Conservation (phyloP, 1,284 basidiomycete genomes). For the Sanghuangporus weigelae region DNA sequence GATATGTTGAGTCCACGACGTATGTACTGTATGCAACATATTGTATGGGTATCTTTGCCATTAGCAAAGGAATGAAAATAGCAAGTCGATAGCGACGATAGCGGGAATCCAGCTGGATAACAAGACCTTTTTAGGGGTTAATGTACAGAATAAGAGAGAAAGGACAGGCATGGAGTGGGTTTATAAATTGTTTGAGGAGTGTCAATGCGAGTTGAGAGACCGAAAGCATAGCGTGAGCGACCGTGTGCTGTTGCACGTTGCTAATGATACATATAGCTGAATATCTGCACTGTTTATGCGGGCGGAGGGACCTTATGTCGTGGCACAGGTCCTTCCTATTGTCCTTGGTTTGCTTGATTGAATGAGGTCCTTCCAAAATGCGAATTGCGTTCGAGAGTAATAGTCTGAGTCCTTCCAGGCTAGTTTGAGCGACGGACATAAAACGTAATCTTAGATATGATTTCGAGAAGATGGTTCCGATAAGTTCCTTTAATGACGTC, state of each 20-base stretch:
- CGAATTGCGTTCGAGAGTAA: too few species aligned
- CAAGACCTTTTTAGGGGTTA: neutral
- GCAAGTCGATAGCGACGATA: neutral
- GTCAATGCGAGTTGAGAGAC: too few species aligned
- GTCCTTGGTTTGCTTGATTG: too few species aligned
- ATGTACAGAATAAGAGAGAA: neutral
- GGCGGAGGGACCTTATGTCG: too few species aligned
- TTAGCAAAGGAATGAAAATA: neutral
- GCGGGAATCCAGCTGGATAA: neutral
- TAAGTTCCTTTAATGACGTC: conserved; percentile 3
- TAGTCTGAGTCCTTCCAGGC: too few species aligned
- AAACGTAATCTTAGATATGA: neutral
- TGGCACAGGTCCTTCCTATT: too few species aligned
- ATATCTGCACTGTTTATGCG: too few species aligned
- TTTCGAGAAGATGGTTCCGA: neutral
- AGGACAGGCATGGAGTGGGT: neutral
- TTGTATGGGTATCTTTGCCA: neutral
- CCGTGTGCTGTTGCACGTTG: too few species aligned
- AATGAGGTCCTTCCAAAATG: too few species aligned
- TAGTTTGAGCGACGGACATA: neutral
- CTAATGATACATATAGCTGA: too few species aligned
- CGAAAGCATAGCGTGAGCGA: too few species aligned
- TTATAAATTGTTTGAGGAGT: too few species aligned
- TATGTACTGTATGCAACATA: neutral
- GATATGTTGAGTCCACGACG: neutral